These are phyloP conservation scores for Pseudozyma pruni DNA, from an alignment of 1,284 basidiomycete species.

Conservation along the genomic window DNA sequence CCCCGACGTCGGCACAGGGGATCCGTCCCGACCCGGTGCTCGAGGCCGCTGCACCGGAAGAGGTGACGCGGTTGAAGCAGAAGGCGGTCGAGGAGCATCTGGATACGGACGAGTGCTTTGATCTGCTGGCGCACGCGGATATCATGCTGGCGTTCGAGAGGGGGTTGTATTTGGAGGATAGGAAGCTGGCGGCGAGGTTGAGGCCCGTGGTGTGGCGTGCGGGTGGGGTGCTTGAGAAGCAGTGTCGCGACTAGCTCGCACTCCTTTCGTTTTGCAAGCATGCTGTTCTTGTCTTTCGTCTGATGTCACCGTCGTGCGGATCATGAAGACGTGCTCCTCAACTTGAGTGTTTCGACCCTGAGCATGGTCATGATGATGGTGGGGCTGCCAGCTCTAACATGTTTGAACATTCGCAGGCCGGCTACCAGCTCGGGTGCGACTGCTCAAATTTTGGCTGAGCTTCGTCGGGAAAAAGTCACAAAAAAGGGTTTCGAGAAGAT, in stretches of 20 bases:
- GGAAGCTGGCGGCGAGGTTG: slow-evolving; percentile 18
- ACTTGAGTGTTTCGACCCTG: no score
- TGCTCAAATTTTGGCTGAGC: neutral
- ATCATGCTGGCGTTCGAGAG: slow-evolving; percentile 52
- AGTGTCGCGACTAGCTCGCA: no score
- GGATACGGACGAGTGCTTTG: slow-evolving; percentile 44
- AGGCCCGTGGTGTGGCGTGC: slow-evolving; percentile 26
- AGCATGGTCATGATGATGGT: neutral
- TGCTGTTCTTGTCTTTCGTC: neutral
- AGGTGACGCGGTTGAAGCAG: slow-evolving; percentile 17
- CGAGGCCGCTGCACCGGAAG: slow-evolving; percentile 11
- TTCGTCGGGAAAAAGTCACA: neutral
- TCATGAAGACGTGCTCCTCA: no score
- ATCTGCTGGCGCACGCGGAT: slow-evolving; percentile 50
- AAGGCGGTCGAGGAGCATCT: slow-evolving; percentile 15
- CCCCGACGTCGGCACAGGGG: slow-evolving; percentile 15
- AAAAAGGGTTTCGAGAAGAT: neutral
- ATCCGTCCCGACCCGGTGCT: slow-evolving; percentile 32
- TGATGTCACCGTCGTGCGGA: no score
- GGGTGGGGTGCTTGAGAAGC: slow-evolving; percentile 2
- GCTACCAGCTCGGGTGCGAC: slow-evolving; percentile 28
- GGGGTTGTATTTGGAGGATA: slow-evolving; percentile 16
- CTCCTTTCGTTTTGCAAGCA: slow-evolving; percentile 1
- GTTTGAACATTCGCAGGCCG: neutral
- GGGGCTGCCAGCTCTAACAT: neutral